Evolutionary conservation across 495 filamentous ascomycete species (phyloP).

Genomic region (Geopyxis carbonaria): DNA sequence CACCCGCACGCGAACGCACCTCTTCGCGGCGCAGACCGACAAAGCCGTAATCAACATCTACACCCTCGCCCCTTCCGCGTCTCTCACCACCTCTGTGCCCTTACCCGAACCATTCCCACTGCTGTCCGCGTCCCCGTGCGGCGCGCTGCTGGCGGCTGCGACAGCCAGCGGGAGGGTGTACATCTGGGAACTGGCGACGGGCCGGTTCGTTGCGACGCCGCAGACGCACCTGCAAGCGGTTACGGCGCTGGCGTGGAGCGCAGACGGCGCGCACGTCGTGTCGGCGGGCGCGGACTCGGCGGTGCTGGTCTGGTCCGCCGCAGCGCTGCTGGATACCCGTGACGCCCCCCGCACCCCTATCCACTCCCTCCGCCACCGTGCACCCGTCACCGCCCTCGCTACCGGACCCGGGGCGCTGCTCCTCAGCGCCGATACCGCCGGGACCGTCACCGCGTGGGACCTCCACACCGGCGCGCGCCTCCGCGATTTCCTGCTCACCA

Average conservation of each 20-base stretch:
- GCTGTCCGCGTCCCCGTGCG: constrained; percentile 43
- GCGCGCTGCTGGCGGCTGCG: constrained; percentile 61
- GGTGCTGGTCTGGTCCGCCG: constrained; percentile 75
- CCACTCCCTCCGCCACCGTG: constrained; percentile 18
- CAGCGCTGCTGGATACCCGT: constrained; percentile 41
- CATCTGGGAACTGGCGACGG: constrained; percentile 86
- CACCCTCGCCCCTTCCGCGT: constrained; percentile 23
- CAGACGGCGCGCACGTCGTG: constrained; percentile 59
- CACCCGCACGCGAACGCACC: constrained; percentile 62
- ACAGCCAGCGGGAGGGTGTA: constrained; percentile 72
- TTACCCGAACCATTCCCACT: constrained; percentile 53
- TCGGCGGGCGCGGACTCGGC: constrained; percentile 80
- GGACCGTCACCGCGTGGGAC: constrained; percentile 59
- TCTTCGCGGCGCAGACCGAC: constrained; percentile 77
- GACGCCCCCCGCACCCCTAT: constrained; percentile 13
- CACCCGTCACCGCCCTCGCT: constrained; percentile 18
- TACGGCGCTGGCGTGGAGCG: constrained; percentile 53
- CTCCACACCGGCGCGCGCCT: constrained; percentile 57
- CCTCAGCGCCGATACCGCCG: constrained; percentile 20
- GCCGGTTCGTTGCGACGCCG: constrained; percentile 72
- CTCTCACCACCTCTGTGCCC: constrained; percentile 1
- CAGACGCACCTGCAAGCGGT: constrained; percentile 75
- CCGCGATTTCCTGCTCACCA: constrained; percentile 61
- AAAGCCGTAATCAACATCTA: constrained; percentile 91
- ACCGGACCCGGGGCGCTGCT: constrained; percentile 18